Evolutionary conservation across 2,329 filamentous ascomycete genomes (phyloP), one percentile per base, ranked within the genome.

Genomic region (Colletotrichum brevisporum): DNA sequence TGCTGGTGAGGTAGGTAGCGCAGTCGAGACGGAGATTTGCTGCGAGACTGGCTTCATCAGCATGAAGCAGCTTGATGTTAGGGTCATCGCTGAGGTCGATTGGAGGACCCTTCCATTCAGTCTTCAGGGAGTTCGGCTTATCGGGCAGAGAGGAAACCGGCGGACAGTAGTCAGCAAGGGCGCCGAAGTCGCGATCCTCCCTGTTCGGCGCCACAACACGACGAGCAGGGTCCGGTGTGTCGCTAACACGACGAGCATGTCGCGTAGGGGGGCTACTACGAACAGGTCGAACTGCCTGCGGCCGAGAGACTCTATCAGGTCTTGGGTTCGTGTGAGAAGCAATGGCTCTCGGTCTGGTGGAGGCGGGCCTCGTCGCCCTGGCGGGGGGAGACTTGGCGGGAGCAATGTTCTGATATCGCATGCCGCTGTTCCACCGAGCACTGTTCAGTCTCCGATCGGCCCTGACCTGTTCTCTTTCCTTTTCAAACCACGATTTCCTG

Each of bases 1-100:
- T 98, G 84, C 93, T 96, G 69, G 93, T 95, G 26, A 98, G 86
- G 77, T 98, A 98, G 13, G 92, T 95, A 18, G 93, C 93, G 78
- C 93, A 95, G 73, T 93, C 93, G 41, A 98, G 88, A 63, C 94
- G 90, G 36, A 98, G 87, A 56, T 90, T 93, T 53, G 92, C 90
- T 12, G 94, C 94, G 36, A 97, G 86, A 18, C 85, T 83, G 36
- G 95, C 76, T 82, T 98, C 95, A 70, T 94, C 92, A 6, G 90
- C 88, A 77, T 96, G 93, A 50, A 98, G 89, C 47, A 94, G 83
- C 65, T 89, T 78, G 26, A 87, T 85, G 74, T 95, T 85, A 6
- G 92, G 89, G 75, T 97, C 94, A 68, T 86, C 85, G 79, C 86
- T 89, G 53, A 97, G 88, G 76, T 97, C 92, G 72, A 96, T 89